phyloP scores from a whole-genome alignment of 345 rosid genomes.

The Rhodamnia rubescens region DNA sequence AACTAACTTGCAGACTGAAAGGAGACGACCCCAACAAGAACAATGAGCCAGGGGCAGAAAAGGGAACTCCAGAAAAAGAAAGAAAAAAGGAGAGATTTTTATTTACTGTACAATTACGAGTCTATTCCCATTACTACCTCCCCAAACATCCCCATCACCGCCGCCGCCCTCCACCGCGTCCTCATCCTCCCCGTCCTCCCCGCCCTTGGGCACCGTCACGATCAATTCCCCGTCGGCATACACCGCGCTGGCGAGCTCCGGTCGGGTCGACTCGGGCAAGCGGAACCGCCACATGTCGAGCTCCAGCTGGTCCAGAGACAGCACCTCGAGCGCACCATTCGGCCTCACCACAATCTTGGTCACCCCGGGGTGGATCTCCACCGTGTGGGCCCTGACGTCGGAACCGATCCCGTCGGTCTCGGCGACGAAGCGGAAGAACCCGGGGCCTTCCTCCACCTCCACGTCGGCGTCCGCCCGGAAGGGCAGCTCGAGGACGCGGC shows the following conservation, averaged over 20 bases:
- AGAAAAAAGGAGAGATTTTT: not conserved
- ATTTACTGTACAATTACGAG: conserved; percentile 85
- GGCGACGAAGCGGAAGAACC: conserved; percentile 77
- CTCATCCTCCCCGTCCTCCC: conserved; percentile 16
- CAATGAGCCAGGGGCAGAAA: not conserved
- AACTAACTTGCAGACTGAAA: not conserved
- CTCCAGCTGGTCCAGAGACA: conserved; percentile 58
- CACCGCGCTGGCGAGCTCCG: conserved; percentile 87
- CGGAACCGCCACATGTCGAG: conserved; percentile 94
- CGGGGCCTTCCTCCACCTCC: conserved; percentile 56
- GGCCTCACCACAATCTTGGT: conserved; percentile 79
- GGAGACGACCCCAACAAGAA: not conserved
- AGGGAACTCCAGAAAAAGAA: not conserved
- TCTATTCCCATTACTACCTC: conserved; percentile 70
- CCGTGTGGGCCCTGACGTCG: conserved; percentile 63
- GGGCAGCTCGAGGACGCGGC: conserved; percentile 85
- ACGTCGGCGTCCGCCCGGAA: conserved; percentile 87
- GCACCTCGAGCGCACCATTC: conserved; percentile 42
- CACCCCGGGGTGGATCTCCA: conserved; percentile 87
- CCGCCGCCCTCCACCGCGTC: conserved; percentile 20
- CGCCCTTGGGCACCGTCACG: conserved; percentile 84
- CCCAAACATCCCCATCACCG: conserved; percentile 31
- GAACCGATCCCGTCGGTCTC: conserved; percentile 48
- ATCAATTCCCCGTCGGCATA: conserved; percentile 59
- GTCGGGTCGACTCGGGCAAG: conserved; percentile 73